phyloP scores from a whole-genome alignment of 2,329 filamentous ascomycete species.

The Colletotrichum scovillei region DNA sequence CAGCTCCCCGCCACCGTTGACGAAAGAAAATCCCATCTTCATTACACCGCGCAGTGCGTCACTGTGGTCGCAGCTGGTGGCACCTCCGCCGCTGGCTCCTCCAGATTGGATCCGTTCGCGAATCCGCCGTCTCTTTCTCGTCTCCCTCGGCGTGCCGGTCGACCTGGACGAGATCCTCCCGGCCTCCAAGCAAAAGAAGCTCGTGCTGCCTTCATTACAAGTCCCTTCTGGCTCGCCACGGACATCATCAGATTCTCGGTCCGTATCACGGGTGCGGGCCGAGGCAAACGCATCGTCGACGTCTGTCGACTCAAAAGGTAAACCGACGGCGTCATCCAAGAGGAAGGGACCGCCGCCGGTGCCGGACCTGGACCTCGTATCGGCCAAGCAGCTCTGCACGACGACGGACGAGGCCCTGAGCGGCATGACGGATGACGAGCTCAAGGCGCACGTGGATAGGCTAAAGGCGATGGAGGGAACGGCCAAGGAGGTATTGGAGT shows the following conservation, averaged over 20 bases:
- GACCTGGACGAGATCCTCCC: conserved; percentile 98
- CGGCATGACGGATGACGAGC: conserved; percentile 82
- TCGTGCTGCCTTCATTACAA: conserved; percentile 86
- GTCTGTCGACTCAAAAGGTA: conserved; percentile 69
- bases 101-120: conserved; percentile 98
- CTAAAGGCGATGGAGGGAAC: conserved; percentile 76
- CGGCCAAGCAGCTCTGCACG: conserved; percentile 80
- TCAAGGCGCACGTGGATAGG: conserved; percentile 76
- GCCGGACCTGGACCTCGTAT: conserved; percentile 82
- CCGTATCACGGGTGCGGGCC: conserved; percentile 56
- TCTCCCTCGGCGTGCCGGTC: conserved; percentile 94
- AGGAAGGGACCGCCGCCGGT: conserved; percentile 71
- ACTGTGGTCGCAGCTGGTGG: conserved; percentile 95
- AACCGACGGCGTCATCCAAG: conserved; percentile 56
- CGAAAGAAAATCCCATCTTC: conserved; percentile 74
- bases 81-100: conserved; percentile 91
- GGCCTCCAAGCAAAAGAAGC: conserved; percentile 97
- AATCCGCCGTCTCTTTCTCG: conserved; percentile 93
- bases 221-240: conserved; percentile 62
- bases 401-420: conserved; percentile 86
- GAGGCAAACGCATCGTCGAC: conserved; percentile 67
- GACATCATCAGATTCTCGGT: conserved; percentile 65
- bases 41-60: conserved; percentile 88
- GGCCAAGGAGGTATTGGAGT: conserved; percentile 83
- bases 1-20: conserved; percentile 61